Evolutionary conservation across 768 basidiomycete species (phyloP), one percentile per base, ranked within the genome.

Genomic region (Auricularia cornea): DNA sequence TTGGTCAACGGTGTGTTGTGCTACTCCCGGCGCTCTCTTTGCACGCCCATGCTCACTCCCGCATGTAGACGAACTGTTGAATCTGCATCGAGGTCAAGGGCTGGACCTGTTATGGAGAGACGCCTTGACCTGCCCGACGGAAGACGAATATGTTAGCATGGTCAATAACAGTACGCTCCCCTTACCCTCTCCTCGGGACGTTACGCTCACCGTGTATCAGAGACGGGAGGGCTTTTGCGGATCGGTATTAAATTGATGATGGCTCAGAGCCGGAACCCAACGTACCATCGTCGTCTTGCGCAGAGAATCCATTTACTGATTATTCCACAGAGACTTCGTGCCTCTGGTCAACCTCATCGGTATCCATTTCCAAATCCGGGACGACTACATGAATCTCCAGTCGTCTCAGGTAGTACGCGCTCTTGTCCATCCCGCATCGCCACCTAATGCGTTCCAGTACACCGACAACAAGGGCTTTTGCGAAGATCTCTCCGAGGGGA

Each of bases 191-290:
- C 35, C 35, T 26, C 51, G 32, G 20, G 29, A 20, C 20, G 31
- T 10, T 32, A 14, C 35, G 8, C 2, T 10, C 32, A 52, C 10
- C 54, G 59, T 23, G 18, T 41, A 20, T 30, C 70, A 98, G 96
- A 99, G 73, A 98, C 96, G 0, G 96, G 96, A 0, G 94, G 96
- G 3, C 80, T 98, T 10, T 88, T 98, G 66, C 81, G 96, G 26
- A 85, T 98, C 54, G 93, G 92, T 0, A 84, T 98, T 72, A 98
- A 94, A 72, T 81, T 98, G 31, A 94, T 99, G 92, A 96, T 96
- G 93, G 93, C 92, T 0, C 72, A 72, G 38, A 77, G 76, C 32
- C 23, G 29, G 30, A 57, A 64, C 56, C 2, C 54, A 26, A 57
- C 54, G 54, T 57, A 30, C 54, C 3, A 29, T 11, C 30, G 14